phyloP scores from a whole-genome alignment of 2,329 filamentous ascomycete genomes.

The Sordariomycetes sp. region DNA sequence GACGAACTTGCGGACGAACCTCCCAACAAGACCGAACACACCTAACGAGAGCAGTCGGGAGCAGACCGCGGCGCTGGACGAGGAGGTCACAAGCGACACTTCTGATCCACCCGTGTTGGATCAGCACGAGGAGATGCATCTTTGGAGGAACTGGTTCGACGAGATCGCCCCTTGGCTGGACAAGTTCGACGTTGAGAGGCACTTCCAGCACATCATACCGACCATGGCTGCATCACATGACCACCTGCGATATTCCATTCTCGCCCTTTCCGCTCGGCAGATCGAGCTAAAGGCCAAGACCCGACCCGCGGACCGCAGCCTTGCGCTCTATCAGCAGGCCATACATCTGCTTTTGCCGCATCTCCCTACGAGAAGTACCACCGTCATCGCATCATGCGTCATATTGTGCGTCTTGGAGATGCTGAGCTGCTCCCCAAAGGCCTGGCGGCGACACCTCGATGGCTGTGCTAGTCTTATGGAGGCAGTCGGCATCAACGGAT shows the following conservation, averaged over 20 bases:
- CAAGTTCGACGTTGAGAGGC: constrained; percentile 39
- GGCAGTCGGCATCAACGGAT: constrained; percentile 39
- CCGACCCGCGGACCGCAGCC: constrained; percentile 26
- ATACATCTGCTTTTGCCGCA: constrained; percentile 38
- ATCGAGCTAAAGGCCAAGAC: constrained; percentile 31
- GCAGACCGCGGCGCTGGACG: not conserved
- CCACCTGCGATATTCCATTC: constrained; percentile 36
- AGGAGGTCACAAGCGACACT: too few species aligned
- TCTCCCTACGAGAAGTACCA: constrained; percentile 34
- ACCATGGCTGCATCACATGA: constrained; percentile 32
- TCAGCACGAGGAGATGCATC: constrained; percentile 18
- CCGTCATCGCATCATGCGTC: constrained; percentile 42
- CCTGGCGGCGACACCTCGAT: constrained; percentile 41
- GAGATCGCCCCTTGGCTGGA: constrained; percentile 37
- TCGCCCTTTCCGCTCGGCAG: constrained; percentile 42
- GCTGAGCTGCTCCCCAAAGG: constrained; percentile 36
- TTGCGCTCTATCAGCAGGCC: constrained; percentile 39
- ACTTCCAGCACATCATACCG: constrained; percentile 38
- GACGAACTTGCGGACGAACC: constrained; percentile 28
- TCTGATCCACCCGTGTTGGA: constrained; percentile 7
- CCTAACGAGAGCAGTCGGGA: not conserved
- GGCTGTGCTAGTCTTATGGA: constrained; percentile 41
- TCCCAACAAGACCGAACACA: constrained; percentile 17
- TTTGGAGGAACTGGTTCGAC: constrained; percentile 32
- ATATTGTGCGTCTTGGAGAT: constrained; percentile 46